These are phyloP conservation scores for Chlorella sp. DNA, from an alignment of 139 green algal species.

Conservation along the genomic window DNA sequence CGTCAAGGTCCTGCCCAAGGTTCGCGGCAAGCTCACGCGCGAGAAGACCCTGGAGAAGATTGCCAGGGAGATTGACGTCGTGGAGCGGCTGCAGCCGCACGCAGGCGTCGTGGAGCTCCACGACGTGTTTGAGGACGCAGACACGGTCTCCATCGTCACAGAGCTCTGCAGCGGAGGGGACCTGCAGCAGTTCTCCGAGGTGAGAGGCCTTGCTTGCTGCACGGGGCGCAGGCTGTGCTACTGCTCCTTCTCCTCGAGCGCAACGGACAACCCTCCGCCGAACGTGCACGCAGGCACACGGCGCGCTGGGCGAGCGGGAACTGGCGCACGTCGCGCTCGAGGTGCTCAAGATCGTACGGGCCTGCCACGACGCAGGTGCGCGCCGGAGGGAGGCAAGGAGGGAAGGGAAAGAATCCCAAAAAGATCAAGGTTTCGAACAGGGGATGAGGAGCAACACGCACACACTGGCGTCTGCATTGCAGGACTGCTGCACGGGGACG, in stretches of 20 bases:
- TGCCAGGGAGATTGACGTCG: constrained; percentile 26
- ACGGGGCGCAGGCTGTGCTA: too few relatives aligned
- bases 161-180: constrained; percentile 44
- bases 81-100: constrained; percentile 15
- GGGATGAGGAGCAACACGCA: too few relatives aligned
- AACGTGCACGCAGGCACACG: constrained; percentile 17
- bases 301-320: constrained; percentile 17
- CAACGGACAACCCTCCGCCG: too few relatives aligned
- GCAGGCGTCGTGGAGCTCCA: constrained; percentile 27
- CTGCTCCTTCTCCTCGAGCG: too few relatives aligned
- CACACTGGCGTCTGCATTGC: too few relatives aligned
- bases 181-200: constrained; percentile 35
- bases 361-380: constrained; percentile 34
- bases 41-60: constrained; percentile 44
- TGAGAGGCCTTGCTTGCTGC: background rate
- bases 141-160: constrained; percentile 38
- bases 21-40: constrained; percentile 32
- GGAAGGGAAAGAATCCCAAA: too few relatives aligned
- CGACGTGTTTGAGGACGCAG: constrained; percentile 40
- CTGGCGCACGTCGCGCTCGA: constrained; percentile 31
- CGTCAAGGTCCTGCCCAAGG: constrained; percentile 43
- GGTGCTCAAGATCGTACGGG: constrained; percentile 23
- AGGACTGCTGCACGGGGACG: constrained; percentile 23
- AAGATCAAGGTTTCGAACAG: too few relatives aligned
- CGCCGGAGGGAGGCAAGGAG: too few relatives aligned